These are phyloP conservation scores for Artemisia annua DNA, from an alignment of 129 eudicot species.

Conservation along the genomic window DNA sequence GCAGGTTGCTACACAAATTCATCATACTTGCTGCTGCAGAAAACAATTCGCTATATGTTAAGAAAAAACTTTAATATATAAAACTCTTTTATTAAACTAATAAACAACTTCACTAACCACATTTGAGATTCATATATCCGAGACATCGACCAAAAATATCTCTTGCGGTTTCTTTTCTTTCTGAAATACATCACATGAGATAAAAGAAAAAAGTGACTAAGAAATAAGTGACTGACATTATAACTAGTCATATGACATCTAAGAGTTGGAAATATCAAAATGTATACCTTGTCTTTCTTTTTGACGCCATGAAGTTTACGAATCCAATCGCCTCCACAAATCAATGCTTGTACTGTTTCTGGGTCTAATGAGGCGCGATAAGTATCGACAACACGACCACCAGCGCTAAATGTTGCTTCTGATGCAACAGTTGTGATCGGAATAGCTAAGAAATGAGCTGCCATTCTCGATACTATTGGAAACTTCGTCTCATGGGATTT, in stretches of 20 bases:
- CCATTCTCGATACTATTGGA: constrained; percentile 7
- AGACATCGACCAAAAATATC: neutral
- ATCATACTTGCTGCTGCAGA: no score
- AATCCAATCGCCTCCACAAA: constrained; percentile 3
- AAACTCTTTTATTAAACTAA: neutral
- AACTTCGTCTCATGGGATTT: neutral
- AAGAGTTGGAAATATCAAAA: neutral
- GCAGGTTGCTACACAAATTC: no score
- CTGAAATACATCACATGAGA: neutral
- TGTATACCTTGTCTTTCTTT: neutral
- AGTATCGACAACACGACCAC: constrained; percentile 3
- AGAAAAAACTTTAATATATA: neutral
- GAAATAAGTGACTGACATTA: neutral
- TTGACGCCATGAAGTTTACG: constrained; percentile 7
- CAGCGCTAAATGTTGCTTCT: constrained; percentile 19
- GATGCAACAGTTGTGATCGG: constrained; percentile 19
- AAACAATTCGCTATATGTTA: neutral
- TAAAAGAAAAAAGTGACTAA: neutral
- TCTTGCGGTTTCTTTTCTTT: neutral
- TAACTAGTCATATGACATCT: neutral
- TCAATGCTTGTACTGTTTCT: neutral
- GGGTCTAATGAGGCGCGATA: neutral
- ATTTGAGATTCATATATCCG: neutral
- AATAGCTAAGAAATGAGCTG: constrained; percentile 19
- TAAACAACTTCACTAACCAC: neutral